A percentile compares a stretch with the other conserved stretches of the same genome.
Conservation (phyloP, 2,329 filamentous ascomycete species). For the Fusarium musae region DNA sequence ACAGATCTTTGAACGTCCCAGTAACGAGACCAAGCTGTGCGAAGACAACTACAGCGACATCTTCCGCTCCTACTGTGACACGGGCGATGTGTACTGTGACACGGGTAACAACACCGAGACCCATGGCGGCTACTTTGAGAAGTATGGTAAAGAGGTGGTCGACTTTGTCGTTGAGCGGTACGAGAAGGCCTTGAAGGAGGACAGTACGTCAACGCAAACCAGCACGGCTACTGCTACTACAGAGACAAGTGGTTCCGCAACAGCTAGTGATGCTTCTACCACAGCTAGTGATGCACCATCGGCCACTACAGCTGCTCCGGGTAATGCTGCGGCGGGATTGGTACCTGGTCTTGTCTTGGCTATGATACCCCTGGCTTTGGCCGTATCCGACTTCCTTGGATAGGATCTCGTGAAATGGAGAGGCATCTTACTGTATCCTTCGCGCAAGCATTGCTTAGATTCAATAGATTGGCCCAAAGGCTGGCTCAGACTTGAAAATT, state of each 20-base stretch:
- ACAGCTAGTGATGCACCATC: background rate
- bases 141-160: conserved; percentile 50
- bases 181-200: conserved; percentile 28
- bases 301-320: conserved; percentile 10
- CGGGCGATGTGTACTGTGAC: conserved; percentile 55
- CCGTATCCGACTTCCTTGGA: background rate
- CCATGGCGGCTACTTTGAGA: conserved; percentile 51
- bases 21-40: conserved; percentile 49
- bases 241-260: conserved; percentile 5
- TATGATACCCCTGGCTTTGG: conserved; percentile 15
- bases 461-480: background rate
- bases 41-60: conserved; percentile 49
- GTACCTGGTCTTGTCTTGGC: conserved; percentile 12
- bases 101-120: conserved; percentile 44
- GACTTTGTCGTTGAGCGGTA: conserved; percentile 52
- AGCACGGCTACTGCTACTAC: conserved; percentile 11
- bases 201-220: conserved; percentile 5
- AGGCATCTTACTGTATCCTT: background rate
- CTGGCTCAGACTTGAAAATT: background rate
- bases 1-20: conserved; percentile 52
- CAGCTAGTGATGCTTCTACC: background rate
- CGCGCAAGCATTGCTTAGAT: background rate
- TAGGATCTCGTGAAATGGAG: background rate
- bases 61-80: conserved; percentile 56
- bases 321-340: conserved; percentile 21